Evolutionary conservation across 257 asterid species (phyloP).

Genomic region (Gentiana macrophylla): DNA sequence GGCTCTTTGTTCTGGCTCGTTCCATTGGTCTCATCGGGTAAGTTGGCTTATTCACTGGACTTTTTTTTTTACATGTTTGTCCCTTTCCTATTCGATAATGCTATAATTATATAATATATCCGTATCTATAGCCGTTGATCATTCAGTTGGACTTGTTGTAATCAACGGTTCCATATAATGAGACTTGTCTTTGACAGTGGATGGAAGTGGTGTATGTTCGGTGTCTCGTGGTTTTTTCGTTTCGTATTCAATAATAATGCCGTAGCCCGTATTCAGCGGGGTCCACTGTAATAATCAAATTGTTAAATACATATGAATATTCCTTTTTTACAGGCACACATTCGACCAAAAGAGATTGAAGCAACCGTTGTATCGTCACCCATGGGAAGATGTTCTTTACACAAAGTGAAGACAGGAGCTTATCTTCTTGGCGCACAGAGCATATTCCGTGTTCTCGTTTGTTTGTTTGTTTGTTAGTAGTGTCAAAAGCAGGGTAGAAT

Average conservation of each 20-base stretch:
- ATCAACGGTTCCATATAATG: too few species aligned
- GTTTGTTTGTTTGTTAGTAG: constrained; percentile 24
- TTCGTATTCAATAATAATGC: too few species aligned
- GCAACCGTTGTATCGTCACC: constrained; percentile 98
- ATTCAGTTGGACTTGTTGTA: background rate
- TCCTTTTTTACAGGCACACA: constrained; percentile 57
- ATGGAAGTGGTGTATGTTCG: too few species aligned
- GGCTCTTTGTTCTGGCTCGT: constrained; percentile 97
- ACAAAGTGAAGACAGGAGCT: constrained; percentile 52
- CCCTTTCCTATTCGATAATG: background rate
- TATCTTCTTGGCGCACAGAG: background rate
- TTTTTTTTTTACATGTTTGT: constrained; percentile 1
- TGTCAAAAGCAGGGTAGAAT: constrained; percentile 11
- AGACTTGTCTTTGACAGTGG: too few species aligned
- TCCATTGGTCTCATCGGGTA: constrained; percentile 99
- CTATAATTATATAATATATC: too few species aligned
- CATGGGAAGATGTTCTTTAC: constrained; percentile 99
- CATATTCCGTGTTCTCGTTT: constrained; percentile 13
- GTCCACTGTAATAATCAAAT: too few species aligned
- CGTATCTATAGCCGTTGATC: background rate
- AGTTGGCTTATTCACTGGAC: constrained; percentile 16
- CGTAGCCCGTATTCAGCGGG: background rate
- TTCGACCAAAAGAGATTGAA: constrained; percentile 97
- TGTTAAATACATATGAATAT: background rate
- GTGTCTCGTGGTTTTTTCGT: too few species aligned